phyloP scores from a whole-genome alignment of 2,329 filamentous ascomycete genomes.

The Fusarium tuaranense region DNA sequence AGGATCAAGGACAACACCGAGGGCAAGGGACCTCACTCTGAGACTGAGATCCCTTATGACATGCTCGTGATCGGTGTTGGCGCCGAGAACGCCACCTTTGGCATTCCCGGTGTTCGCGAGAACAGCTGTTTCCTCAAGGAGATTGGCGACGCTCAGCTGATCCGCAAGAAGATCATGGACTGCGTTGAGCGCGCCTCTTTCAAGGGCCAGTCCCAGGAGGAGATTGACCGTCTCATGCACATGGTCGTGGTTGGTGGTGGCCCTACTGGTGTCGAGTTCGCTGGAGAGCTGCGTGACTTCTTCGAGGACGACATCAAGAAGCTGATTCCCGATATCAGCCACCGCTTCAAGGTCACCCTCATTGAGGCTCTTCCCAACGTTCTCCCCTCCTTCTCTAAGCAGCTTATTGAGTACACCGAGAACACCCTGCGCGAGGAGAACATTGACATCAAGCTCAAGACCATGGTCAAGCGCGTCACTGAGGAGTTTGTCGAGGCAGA shows the following conservation, averaged over 20 bases:
- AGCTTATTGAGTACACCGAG: conserved; percentile 99
- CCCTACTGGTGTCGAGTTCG: conserved; percentile 97
- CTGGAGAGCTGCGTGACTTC: conserved; percentile 98
- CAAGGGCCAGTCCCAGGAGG: conserved; percentile 91
- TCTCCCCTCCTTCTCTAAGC: conserved; percentile 98
- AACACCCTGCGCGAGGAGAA: conserved; percentile 99
- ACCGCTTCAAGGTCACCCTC: conserved; percentile 96
- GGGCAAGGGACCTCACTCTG: conserved; percentile 83
- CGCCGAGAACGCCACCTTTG: conserved; percentile 98
- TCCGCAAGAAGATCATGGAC: conserved; percentile 99
- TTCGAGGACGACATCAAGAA: conserved; percentile 99
- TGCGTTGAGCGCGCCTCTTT: conserved; percentile 98
- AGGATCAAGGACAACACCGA: conserved; percentile 93
- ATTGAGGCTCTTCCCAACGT: conserved; percentile 98
- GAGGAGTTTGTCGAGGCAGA: conserved; percentile 94
- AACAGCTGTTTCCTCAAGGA: conserved; percentile 99
- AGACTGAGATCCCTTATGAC: conserved; percentile 95
- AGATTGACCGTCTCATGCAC: conserved; percentile 93
- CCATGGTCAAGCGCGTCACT: conserved; percentile 97
- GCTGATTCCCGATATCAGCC: conserved; percentile 94
- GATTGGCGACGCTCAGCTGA: conserved; percentile 93
- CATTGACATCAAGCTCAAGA: conserved; percentile 97
- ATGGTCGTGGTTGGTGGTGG: conserved; percentile 97
- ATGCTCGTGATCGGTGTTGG: conserved; percentile 98
- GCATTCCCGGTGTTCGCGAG: conserved; percentile 94